Evolutionary conservation across 768 basidiomycete species (phyloP), one percentile per base, ranked within the genome.

Genomic region (Clathrus columnatus): DNA sequence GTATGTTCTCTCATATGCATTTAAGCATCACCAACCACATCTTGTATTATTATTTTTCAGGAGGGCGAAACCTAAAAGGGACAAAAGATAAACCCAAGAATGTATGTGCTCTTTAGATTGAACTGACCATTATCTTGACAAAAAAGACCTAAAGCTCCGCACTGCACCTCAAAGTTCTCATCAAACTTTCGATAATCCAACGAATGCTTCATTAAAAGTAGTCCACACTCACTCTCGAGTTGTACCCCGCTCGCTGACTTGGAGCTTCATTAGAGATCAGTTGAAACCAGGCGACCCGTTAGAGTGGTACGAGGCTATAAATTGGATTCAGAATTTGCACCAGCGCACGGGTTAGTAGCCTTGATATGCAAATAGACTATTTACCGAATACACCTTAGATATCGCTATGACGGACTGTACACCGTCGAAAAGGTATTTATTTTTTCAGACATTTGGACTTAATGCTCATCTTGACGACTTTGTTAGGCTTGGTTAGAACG

Each of bases 361-460:
- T 49, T 11, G 30, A 29, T 21, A 7, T 45, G 41, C 28, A 23
- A 5, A 28, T 44, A 20, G 11, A n/a, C 45, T 8, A 30, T 21
- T 36, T 30, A 20, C 30, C 52, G 5, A 48, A 27, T 44, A 23
- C 21, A 55, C 6, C 18, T 28, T 51, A 87, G 88, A 23, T 96
- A 93, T 65, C 82, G 91, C 7, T 96, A 96, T 63, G 92, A 95
- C 61, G 93, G 93, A 1, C 73, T 96, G 10, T 96, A 95, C 64
- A 70, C 63, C 1, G 85, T 91, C 16, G 85, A 85, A 68, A 82
- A 83, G 73, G 87, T 59, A 21, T 8, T n/a, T 16, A 27, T 8
- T 3, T 16, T 36, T 26, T 18, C 43, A 45, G 14, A 50, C 28
- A 17, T 8, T 2, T 21, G 23, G 49, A 18, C 53, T 47, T 24